These are phyloP conservation scores for Diplodia scrobiculata DNA, from an alignment of 2,329 filamentous ascomycete genomes.

Conservation along the genomic window DNA sequence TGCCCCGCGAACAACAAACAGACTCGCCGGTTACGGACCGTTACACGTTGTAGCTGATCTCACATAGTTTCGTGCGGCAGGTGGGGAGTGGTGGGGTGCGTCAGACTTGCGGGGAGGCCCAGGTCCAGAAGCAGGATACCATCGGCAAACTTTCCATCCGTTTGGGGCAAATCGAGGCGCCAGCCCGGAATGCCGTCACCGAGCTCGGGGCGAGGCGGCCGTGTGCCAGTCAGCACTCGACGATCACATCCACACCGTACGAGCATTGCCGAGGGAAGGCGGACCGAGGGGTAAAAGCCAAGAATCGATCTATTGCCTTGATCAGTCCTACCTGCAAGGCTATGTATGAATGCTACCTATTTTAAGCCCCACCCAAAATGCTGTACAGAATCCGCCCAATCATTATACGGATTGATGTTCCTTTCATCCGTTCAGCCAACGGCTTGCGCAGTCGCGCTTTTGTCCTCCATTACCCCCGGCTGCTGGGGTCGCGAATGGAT, in stretches of 20 bases:
- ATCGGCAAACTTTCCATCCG: slow-evolving; percentile 18
- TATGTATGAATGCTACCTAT: slow-evolving; percentile 23
- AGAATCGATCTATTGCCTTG: slow-evolving; percentile 19
- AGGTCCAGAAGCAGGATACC: not conserved
- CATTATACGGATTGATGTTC: slow-evolving; percentile 21
- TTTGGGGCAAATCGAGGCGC: slow-evolving; percentile 5
- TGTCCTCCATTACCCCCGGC: slow-evolving; percentile 16
- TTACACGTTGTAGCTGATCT: slow-evolving; percentile 11
- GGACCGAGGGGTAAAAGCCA: not conserved
- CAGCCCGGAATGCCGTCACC: not conserved
- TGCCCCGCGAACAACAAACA: not conserved
- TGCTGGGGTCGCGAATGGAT: slow-evolving; percentile 21
- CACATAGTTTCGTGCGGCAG: not conserved
- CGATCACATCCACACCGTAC: not conserved
- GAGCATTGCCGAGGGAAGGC: not conserved
- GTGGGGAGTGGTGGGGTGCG: slow-evolving; percentile 19
- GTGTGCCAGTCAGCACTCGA: not conserved
- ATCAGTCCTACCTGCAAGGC: slow-evolving; percentile 26
- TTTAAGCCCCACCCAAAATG: slow-evolving; percentile 3
- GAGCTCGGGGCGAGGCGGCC: slow-evolving; percentile 13
- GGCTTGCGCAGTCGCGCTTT: slow-evolving; percentile 10
- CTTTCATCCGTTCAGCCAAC: slow-evolving; percentile 2
- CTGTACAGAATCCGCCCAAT: slow-evolving; percentile 14
- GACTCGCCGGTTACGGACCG: slow-evolving; percentile 6
- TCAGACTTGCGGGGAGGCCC: slow-evolving; percentile 5